Conservation (phyloP, 371 early-diverging fungal genomes). For the Entomophthora muscae region DNA sequence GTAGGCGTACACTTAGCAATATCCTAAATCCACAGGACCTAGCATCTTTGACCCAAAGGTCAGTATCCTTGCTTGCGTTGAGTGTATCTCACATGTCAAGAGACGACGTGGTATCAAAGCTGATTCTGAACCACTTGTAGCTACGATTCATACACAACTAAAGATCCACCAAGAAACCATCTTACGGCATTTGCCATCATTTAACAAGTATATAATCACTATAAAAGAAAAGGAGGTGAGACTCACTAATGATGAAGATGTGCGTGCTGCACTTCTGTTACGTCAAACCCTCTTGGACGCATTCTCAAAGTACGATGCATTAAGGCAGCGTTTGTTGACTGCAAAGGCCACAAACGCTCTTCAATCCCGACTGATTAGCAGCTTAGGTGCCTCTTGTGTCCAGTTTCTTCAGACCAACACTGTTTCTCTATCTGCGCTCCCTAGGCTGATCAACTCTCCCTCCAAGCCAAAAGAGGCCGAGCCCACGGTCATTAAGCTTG, state of each 20-base stretch:
- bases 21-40: not conserved
- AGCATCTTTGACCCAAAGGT: not conserved
- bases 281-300: not conserved
- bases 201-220: not conserved
- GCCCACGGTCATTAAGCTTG: not conserved
- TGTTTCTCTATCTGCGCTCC: constrained; percentile 3
- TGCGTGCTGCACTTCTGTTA: not conserved
- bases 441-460: not conserved
- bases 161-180: not conserved
- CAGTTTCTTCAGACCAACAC: constrained; percentile 6
- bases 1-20: constrained; percentile 14
- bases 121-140: not conserved
- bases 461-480: not conserved
- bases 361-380: not conserved
- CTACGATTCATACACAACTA: not conserved
- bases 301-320: constrained; percentile 4
- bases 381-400: not conserved
- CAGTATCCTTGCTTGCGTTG: not conserved
- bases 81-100: not conserved
- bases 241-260: not conserved
- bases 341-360: not conserved
- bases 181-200: not conserved
- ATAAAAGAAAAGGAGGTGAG: not conserved
- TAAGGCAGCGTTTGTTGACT: not conserved
- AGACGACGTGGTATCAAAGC: not conserved